Base-by-base conservation (phyloP, 2,329 filamentous ascomycete species). In the Apiospora sp. region DNA sequence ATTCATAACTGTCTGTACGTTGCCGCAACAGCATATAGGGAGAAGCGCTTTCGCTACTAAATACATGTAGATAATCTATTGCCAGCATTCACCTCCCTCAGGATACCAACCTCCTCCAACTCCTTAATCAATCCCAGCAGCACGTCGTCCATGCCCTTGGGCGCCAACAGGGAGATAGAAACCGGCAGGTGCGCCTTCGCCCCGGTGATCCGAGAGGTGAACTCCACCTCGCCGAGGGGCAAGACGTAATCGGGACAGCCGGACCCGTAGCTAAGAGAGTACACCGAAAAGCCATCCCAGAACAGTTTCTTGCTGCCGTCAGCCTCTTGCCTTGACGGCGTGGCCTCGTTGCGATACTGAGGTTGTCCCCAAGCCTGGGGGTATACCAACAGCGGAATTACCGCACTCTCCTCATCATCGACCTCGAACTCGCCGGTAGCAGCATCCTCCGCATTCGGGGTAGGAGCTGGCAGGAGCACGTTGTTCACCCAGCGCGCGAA, bases 211-310 rank as follows among this genome's bases (percentile, higher is more conserved):
- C 69, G 72, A 14, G 75, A 75, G 22, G 37, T 46, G 58, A 75
- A 76, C 6, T 48, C 24, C 6, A 73, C 72, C 27, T 77, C 73
- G 8, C 76, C 72, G 6, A 76, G 24, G 19, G 68, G 68, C 27
- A 69, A 5, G 19, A 69, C 68, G 30, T 49, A 69, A 48, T 77
- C 76, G 1, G 75, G 74, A 44, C 74, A 77, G 19, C 75, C 74
- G 7, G 74, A 75, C 48, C 72, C 73, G 71, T 77, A 75, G 37
- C 75, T 76, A 61, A 76, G 70, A 1, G 74, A 74, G 48, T 75
- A 76, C 2, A 44, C 58, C 6, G 74, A 76, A 58, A 76, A 74
- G 2, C 74, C 74, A 30, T 44, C 71, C 74, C 74, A 76, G 67
- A 76, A 77, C 49, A 76, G 43, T 12, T 73, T 30, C 10, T 10